Base-by-base conservation (phyloP, 148 eudicot species). In the Dysphania ambrosioides region DNA sequence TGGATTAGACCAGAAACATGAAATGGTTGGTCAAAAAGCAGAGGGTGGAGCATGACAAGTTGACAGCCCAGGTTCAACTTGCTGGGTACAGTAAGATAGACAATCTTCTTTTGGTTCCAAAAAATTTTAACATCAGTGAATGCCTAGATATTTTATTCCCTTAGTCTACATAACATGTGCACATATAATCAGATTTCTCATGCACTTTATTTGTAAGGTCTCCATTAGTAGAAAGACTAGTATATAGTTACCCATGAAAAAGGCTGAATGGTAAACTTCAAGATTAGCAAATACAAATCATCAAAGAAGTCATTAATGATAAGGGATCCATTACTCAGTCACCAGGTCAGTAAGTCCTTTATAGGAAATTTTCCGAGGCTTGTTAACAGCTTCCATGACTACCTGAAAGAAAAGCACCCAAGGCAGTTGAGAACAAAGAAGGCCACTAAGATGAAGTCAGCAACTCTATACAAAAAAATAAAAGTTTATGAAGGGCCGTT, bases 341-440 rank as follows among this genome's bases (percentile, higher is more conserved):
- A 95, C 98, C 80, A 95, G 82, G 72, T 95, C 98, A 57, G 97
- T 86, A 56, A 92, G 92, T 78, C 98, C 98, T 86, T 95, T 95
- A 74, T 92, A 95, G 53, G 87, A 81, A 38, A 95, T 85, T 78
- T 88, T 92, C 63, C 92, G 89, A 79, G 97, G 98, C 83, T 88
- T 95, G 85, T 92, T 90, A 74, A 95, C 98, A 60, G 97, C 97
- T 36, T 88, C 96, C 98, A 95, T 92, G 77, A 95, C 91, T 75
- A 95, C 96, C 98, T 95, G 89, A 72, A 82, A 70, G 24, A 74
- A 58, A 68, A 78, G 23, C 55, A 41, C 34, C 41, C 12, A 64
- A 51, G 60, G 64, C 35, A 64, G 8, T 27, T 71, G 70, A 26
- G 34, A 58, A 62, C 16, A 38, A 18, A 47, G n/a, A 51, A 32